phyloP scores from a whole-genome alignment of 116 monocot genomes.

The Phalaenopsis hybrid region DNA sequence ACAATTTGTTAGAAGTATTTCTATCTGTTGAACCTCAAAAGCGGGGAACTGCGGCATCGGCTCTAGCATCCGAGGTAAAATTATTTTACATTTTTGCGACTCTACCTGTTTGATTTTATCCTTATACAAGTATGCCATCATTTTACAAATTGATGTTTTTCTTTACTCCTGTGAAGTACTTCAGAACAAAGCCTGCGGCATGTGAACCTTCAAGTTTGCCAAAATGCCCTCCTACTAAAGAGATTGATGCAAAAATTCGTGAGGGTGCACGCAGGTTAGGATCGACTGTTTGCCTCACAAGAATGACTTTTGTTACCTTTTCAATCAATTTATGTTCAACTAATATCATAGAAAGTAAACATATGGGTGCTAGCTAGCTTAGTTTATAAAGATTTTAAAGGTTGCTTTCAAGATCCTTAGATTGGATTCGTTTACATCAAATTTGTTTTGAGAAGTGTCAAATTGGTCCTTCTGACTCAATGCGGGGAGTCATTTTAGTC shows the following conservation, averaged over 20 bases:
- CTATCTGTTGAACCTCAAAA: slow-evolving; percentile 84
- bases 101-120: neutral
- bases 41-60: slow-evolving; percentile 78
- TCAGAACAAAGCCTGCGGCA: slow-evolving; percentile 58
- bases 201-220: slow-evolving; percentile 80
- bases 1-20: slow-evolving; percentile 59
- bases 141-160: neutral
- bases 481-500: no score
- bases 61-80: slow-evolving; percentile 67
- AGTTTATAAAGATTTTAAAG: no score
- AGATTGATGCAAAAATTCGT: slow-evolving; percentile 79
- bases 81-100: neutral
- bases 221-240: slow-evolving; percentile 73
- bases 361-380: neutral
- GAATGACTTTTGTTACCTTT: neutral
- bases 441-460: no score
- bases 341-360: neutral
- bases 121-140: neutral
- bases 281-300: slow-evolving; percentile 2
- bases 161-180: slow-evolving; percentile 41
- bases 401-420: no score
- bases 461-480: no score
- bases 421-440: no score
- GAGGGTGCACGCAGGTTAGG: slow-evolving; percentile 62
- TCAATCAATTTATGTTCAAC: neutral